Conservation (phyloP, 2,329 filamentous ascomycete species). For the Alternaria novae-zelandiae region DNA sequence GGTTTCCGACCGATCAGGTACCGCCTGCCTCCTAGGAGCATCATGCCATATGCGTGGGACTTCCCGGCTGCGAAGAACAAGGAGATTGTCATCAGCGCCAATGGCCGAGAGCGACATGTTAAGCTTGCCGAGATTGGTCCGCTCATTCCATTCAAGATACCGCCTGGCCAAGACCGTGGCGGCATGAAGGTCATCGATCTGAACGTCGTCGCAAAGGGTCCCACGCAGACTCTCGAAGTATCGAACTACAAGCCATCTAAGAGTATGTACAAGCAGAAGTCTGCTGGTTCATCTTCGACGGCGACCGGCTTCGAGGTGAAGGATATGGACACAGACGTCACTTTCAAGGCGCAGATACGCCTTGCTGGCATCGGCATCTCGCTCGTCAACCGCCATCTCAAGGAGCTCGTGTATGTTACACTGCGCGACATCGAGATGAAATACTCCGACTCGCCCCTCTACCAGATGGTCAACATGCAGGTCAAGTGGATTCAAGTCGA, state of each 20-base stretch:
- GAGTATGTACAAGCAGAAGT: slow-evolving; percentile 82
- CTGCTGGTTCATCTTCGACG: slow-evolving; percentile 63
- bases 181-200: slow-evolving; percentile 91
- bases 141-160: slow-evolving; percentile 89
- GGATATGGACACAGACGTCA: slow-evolving; percentile 84
- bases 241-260: slow-evolving; percentile 93
- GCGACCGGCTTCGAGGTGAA: slow-evolving; percentile 90
- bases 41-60: slow-evolving; percentile 99
- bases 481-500: slow-evolving; percentile 99
- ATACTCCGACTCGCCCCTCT: slow-evolving; percentile 90
- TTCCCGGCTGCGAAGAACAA: slow-evolving; percentile 97
- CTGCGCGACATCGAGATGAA: slow-evolving; percentile 89
- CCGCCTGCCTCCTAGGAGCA: slow-evolving; percentile 87
- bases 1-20: slow-evolving; percentile 94
- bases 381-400: slow-evolving; percentile 88
- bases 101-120: slow-evolving; percentile 84
- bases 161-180: slow-evolving; percentile 65
- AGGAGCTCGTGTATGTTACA: slow-evolving; percentile 91
- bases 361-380: slow-evolving; percentile 92
- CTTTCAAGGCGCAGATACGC: slow-evolving; percentile 86
- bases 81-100: slow-evolving; percentile 82
- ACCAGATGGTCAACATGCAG: slow-evolving; percentile 87
- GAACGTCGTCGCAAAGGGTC: slow-evolving; percentile 93
- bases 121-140: slow-evolving; percentile 97
- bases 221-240: slow-evolving; percentile 90